Conservation (phyloP, 208 protist genomes). For the Paratrypanosoma confusum region DNA sequence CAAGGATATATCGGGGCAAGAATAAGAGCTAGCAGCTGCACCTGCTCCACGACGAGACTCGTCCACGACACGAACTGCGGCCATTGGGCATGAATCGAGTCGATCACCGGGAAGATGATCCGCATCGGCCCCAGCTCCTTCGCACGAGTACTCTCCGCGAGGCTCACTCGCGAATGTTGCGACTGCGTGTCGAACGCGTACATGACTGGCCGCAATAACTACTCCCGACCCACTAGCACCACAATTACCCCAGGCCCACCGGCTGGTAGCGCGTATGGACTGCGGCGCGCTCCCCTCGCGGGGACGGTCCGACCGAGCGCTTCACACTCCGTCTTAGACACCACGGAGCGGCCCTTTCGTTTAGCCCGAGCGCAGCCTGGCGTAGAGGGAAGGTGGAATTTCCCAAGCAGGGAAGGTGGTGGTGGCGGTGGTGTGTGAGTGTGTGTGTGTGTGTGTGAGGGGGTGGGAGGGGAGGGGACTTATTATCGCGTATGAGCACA, state of each 20-base stretch:
- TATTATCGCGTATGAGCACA: no score
- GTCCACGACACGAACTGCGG: slow-evolving; percentile 2
- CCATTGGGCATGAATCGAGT: slow-evolving; percentile 7
- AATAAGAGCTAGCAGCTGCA: slow-evolving; percentile 11
- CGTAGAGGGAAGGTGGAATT: no score
- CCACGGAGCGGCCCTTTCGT: no score
- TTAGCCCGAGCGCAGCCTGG: no score
- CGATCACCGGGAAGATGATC: slow-evolving; percentile 3
- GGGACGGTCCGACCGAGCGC: no score
- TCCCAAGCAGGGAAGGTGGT: no score
- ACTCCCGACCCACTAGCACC: background rate
- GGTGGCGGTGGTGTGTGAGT: no score
- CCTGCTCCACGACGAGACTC: slow-evolving; percentile 7
- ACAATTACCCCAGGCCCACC: background rate
- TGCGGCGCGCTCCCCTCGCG: no score
- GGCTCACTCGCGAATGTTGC: background rate
- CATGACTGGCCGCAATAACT: background rate
- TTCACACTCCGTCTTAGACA: no score
- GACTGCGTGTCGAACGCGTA: background rate
- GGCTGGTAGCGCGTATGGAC: no score
- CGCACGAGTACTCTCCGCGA: background rate
- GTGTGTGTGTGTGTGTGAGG: no score
- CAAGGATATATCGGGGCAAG: slow-evolving; percentile 9
- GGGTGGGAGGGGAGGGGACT: no score
- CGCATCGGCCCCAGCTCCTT: background rate